phyloP scores from a whole-genome alignment of 305 asterid species.

The Fraxinus dipetala region DNA sequence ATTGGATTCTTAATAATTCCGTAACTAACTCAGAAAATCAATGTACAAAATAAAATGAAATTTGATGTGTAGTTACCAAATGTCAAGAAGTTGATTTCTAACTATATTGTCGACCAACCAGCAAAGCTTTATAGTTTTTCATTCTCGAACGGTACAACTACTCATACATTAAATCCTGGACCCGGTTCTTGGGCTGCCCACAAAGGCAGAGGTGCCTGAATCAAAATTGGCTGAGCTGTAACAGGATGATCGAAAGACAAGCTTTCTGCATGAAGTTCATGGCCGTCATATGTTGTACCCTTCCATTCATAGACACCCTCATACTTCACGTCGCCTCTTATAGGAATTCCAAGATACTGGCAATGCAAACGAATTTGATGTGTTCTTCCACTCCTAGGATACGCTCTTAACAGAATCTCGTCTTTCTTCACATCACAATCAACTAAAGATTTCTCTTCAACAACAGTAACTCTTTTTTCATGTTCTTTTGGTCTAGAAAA shows the following conservation, averaged over 20 bases:
- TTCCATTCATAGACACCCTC: constrained; percentile 85
- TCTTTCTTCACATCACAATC: constrained; percentile 41
- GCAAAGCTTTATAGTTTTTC: background rate
- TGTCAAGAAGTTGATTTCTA: background rate
- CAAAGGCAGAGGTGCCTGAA: constrained; percentile 68
- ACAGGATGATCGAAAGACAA: constrained; percentile 81
- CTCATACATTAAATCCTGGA: background rate
- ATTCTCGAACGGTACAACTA: background rate
- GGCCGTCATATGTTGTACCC: constrained; percentile 54
- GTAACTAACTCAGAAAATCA: background rate
- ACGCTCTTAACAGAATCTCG: constrained; percentile 67
- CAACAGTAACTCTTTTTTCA: constrained; percentile 35
- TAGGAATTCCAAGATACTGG: constrained; percentile 81
- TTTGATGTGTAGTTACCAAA: background rate
- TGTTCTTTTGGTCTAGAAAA: constrained; percentile 27
- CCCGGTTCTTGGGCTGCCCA: constrained; percentile 54
- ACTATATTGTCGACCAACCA: background rate
- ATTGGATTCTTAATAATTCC: background rate
- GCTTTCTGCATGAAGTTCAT: constrained; percentile 90
- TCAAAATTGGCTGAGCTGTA: constrained; percentile 47
- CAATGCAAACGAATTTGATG: constrained; percentile 93
- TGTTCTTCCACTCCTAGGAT: constrained; percentile 82
- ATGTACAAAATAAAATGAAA: background rate
- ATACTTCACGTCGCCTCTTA: constrained; percentile 80
- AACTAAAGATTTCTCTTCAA: constrained; percentile 49